Percentiles rank a stretch among this genome's conserved stretches.
Conservation (phyloP, 768 basidiomycete species). For the Agaricus blazei region DNA sequence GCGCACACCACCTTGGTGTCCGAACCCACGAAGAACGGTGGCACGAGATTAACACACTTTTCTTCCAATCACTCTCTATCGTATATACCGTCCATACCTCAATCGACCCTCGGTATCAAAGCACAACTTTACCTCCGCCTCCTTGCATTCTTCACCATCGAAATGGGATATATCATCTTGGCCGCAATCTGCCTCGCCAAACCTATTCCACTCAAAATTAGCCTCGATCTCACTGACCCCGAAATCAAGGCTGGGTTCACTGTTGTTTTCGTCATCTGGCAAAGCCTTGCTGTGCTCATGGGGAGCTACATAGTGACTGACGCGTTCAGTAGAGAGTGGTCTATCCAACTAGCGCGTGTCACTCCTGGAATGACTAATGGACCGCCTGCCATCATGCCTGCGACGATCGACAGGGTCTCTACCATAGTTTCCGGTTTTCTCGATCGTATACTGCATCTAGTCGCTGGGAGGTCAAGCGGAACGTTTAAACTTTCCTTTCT, state of each 20-base stretch:
- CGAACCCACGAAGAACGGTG: not conserved
- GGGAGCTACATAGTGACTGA: constrained; percentile 1
- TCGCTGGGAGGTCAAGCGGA: constrained; percentile 2
- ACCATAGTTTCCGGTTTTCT: constrained; percentile 7
- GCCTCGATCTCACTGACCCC: constrained; percentile 2
- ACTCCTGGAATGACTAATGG: too few relatives aligned
- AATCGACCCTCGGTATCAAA: not conserved
- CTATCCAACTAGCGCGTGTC: constrained; percentile 1
- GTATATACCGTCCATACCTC: not conserved
- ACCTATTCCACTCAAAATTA: constrained; percentile 1
- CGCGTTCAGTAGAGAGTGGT: constrained; percentile 10
- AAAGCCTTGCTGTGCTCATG: not conserved
- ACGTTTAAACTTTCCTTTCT: constrained; percentile 8
- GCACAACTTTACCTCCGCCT: not conserved
- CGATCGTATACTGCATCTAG: constrained; percentile 5
- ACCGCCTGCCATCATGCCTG: not conserved
- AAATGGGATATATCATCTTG: not conserved
- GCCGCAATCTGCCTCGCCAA: constrained; percentile 3
- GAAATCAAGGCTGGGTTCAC: constrained; percentile 9
- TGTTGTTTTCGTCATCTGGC: constrained; percentile 6
- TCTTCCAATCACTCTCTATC: too few relatives aligned
- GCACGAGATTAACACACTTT: not conserved
- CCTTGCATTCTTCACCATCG: not conserved
- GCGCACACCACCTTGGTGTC: not conserved
- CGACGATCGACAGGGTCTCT: constrained; percentile 6